These are phyloP conservation scores for Carex scoparia DNA, from an alignment of 176 grass and related monocot genomes.

Conservation along the genomic window DNA sequence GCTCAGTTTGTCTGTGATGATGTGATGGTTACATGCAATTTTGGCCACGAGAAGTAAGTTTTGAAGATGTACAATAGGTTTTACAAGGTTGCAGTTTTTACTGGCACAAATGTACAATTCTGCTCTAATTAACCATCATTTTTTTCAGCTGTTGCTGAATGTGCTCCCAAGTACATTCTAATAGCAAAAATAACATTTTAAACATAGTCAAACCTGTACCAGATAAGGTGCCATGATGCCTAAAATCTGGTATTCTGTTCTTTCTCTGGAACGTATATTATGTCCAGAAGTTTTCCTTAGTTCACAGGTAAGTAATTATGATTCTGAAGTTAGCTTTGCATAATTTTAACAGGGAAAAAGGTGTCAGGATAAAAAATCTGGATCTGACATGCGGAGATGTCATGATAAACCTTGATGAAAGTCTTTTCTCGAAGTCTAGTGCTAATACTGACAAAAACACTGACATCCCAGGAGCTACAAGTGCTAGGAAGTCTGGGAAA, in stretches of 20 bases:
- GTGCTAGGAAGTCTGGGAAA: conserved; percentile 40
- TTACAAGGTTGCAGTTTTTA: not conserved
- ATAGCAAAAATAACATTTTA: not conserved
- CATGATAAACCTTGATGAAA: conserved; percentile 65
- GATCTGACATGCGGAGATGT: conserved; percentile 79
- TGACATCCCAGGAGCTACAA: conserved; percentile 30
- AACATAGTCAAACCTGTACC: not conserved
- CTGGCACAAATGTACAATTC: not conserved
- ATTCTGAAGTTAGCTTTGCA: conserved; percentile 23
- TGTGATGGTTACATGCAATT: conserved; percentile 59
- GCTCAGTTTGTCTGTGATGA: conserved; percentile 71
- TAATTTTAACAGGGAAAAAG: conserved; percentile 74
- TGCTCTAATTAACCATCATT: not conserved
- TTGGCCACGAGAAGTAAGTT: conserved; percentile 86
- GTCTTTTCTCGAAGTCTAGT: conserved; percentile 47
- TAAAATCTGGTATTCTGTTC: not conserved
- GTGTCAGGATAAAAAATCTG: conserved; percentile 76
- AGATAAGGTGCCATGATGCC: not conserved
- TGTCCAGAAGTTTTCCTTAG: conserved; percentile 27
- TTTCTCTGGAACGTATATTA: conserved; percentile 9
- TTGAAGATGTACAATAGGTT: conserved; percentile 22
- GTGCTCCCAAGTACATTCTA: not conserved
- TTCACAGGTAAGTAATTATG: conserved; percentile 6
- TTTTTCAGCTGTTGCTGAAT: conserved; percentile 2
- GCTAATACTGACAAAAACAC: conserved; percentile 28